phyloP scores from a whole-genome alignment of 2,329 filamentous ascomycete genomes.

The Volutella citrinella region DNA sequence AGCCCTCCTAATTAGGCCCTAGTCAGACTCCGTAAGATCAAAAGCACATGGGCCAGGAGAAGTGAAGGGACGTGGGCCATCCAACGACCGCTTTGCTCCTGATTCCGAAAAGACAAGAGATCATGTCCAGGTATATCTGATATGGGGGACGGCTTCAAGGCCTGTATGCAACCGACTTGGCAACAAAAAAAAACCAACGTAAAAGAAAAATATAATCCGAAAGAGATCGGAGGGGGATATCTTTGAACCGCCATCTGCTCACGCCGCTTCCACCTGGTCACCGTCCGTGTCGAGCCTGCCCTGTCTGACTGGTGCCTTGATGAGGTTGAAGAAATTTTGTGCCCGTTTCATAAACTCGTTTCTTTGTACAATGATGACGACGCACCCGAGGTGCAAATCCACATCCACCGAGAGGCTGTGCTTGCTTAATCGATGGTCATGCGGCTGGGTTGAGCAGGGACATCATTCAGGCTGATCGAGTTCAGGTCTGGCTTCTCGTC shows the following conservation, averaged over 20 bases:
- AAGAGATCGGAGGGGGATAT: constrained; percentile 24
- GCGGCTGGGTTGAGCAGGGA: constrained; percentile 54
- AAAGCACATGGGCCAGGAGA: no score
- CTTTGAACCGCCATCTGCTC: constrained; percentile 26
- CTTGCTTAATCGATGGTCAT: constrained; percentile 60
- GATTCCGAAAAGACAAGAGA: no score
- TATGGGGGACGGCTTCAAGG: no score
- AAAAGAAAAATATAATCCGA: constrained; percentile 20
- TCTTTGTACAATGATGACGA: constrained; percentile 30
- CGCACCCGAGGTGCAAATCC: constrained; percentile 1
- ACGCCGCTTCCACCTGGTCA: constrained; percentile 22
- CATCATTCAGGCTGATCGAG: constrained; percentile 55
- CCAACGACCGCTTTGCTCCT: no score
- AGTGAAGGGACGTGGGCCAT: no score
- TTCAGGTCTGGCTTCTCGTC: constrained; percentile 56
- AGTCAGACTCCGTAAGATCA: no score
- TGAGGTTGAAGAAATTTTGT: constrained; percentile 17
- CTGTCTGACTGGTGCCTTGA: constrained; percentile 26
- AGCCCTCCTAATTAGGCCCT: constrained; percentile 9
- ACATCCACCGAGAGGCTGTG: constrained; percentile 10
- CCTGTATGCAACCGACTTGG: no score
- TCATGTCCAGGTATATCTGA: no score
- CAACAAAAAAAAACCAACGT: constrained; percentile 9
- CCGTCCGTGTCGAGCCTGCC: constrained; percentile 26
- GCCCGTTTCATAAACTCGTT: constrained; percentile 33